Evolutionary conservation across 2,329 filamentous ascomycete genomes (phyloP), one percentile per base, ranked within the genome.

Genomic region (Colletotrichum cereale): DNA sequence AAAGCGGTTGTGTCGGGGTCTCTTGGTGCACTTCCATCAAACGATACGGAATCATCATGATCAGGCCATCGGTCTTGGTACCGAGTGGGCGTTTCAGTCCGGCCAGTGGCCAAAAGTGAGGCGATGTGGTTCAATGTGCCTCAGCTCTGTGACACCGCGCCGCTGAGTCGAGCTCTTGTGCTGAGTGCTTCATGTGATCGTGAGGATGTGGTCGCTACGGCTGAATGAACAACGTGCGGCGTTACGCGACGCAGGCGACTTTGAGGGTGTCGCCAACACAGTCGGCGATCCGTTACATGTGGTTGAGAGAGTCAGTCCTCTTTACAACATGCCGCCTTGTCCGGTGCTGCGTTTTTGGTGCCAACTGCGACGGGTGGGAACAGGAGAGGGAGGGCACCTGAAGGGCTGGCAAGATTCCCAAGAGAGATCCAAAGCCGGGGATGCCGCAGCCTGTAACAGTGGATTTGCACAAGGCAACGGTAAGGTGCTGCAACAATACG

Each of bases 181-280:
- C 2, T 2, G 10, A 34, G 31, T 34, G 53, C 34, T 50, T 58
- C 52, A 52, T 40, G 16, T 12, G 16, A 5, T 52, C 18, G 29
- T 36, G n/a, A 21, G 18, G 44, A 10, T 40, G n/a, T 29, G n/a
- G 36, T 52, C 31, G 60, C 60, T 21, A 3, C 29, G 60, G 62
- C 24, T 61, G 47, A 31, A 60, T 60, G 44, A 47, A 40, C 57
- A 61, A 38, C 14, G 34, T 21, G 42, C 48, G 50, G 62, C 21
- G 29, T 48, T 24, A 24, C 62, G 63, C 63, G 63, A 31, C 67
- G 62, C 48, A 66, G 50, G 42, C 44, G 58, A 26, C 16, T 42
- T 52, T 42, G 6, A 44, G 44, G 26, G 36, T 63, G 44, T 58
- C 42, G 48, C 44, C 14, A n/a, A 62, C 53, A 52, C 65, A 68